Evolutionary conservation across 2,329 filamentous ascomycete species (phyloP), one percentile per base, ranked within the genome.

Genomic region (Fusarium albidum): DNA sequence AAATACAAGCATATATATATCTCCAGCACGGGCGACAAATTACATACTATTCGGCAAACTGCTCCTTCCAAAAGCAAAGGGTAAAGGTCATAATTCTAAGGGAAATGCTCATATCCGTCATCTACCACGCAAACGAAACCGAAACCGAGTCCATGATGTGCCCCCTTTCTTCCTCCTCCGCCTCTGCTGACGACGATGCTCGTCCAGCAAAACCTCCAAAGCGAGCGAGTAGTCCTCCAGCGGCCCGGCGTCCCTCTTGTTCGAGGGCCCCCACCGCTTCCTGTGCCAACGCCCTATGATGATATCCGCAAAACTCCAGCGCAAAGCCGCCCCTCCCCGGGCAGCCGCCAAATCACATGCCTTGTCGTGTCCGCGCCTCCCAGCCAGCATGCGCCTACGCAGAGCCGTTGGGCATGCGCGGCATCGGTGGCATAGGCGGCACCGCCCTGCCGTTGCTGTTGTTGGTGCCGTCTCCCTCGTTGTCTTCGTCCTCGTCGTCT

Each of bases 401-500:
- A 45, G 64, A 58, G 12, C 73, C 72, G 55, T 76, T 75, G 26
- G 80, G 79, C 43, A 83, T 57, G 35, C 74, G 69, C 17, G 77
- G 75, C 35, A 79, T 68, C 33, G 75, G 69, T 15, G 77, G 76
- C 39, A 79, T 68, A 35, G 75, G 68, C 14, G 77, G 75, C 47
- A 72, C 67, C 9, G 57, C 65, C 9, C 57, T 59, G 31, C 46
- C 46, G 9, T 68, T 70, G 2, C 82, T 81, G 13, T 85, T 59
- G 31, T 42, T 44, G 8, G 67, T 70, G 2, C 82, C 81, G 13
- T 85, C 84, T 41, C 85, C 84, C 1, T 82, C 80, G 9, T 84
- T 83, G 28, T 85, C 84, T 3, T 86, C 84, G 3, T 83, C 82
- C 12, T 85, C 84, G 37, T 86, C 85, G 34, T 84, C 85, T 41